A percentile compares a stretch with the other conserved stretches of the same genome.
phyloP scores from a whole-genome alignment of 192 early-diverging fungal species.

The Entomortierella parvispora region DNA sequence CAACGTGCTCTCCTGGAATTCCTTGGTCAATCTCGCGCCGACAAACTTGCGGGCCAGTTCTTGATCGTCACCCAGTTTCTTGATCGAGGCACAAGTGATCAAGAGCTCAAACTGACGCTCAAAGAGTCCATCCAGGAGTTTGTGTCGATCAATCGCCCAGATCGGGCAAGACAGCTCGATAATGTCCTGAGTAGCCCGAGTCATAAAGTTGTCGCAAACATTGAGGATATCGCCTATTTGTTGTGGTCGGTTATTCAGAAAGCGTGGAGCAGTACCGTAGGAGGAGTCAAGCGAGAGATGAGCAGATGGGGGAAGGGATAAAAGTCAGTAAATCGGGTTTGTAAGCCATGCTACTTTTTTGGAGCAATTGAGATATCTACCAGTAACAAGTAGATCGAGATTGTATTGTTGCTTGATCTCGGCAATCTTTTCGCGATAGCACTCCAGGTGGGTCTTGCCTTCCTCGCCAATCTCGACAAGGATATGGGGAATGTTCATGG shows the following conservation, averaged over 20 bases:
- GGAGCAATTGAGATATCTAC: slow-evolving; percentile 20
- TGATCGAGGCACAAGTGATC: slow-evolving; percentile 53
- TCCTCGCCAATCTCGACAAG: slow-evolving; percentile 46
- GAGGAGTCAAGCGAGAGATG: too few relatives aligned
- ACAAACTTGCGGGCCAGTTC: slow-evolving; percentile 52
- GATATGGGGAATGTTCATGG: slow-evolving; percentile 59
- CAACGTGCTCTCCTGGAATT: slow-evolving; percentile 52
- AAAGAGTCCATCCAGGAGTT: slow-evolving; percentile 61
- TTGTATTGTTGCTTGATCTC: slow-evolving; percentile 52
- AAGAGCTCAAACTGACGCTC: slow-evolving; percentile 41
- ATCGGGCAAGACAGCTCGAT: slow-evolving; percentile 64
- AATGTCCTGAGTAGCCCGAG: slow-evolving; percentile 58
- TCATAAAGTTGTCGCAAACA: slow-evolving; percentile 71
- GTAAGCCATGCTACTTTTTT: background rate
- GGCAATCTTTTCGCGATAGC: slow-evolving; percentile 57
- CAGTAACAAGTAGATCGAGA: slow-evolving; percentile 64
- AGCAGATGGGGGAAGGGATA: background rate
- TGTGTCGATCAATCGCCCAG: slow-evolving; percentile 60
- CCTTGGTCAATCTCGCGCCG: slow-evolving; percentile 50
- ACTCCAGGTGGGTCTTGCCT: slow-evolving; percentile 58
- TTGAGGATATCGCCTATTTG: slow-evolving; percentile 64
- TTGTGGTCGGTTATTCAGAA: background rate
- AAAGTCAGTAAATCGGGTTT: background rate
- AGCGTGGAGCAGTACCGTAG: too few relatives aligned
- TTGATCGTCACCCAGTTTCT: slow-evolving; percentile 49